Evolutionary conservation across 2,329 filamentous ascomycete species (phyloP).

Genomic region (Tolypocladium sp.): DNA sequence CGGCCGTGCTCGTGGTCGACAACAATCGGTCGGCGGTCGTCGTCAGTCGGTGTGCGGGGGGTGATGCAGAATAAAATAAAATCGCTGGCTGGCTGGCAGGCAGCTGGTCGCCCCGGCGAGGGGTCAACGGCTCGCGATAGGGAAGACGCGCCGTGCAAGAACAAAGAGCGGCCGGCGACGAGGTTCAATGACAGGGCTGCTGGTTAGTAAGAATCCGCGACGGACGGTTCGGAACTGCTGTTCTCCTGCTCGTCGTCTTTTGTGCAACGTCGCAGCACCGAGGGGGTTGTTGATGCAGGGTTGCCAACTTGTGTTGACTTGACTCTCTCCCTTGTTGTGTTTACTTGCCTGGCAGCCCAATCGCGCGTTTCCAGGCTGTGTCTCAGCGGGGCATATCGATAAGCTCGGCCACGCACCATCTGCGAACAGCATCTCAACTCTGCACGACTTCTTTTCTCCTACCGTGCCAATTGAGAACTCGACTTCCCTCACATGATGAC

Average conservation of each 20-base stretch:
- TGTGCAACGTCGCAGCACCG: not conserved
- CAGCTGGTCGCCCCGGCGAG: not conserved
- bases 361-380: not conserved
- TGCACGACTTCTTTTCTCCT: not conserved
- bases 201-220: not conserved
- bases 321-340: constrained; percentile 1
- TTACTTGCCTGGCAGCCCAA: constrained; percentile 1
- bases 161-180: not conserved
- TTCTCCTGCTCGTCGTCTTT: not conserved
- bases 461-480: not conserved
- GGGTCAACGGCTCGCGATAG: not conserved
- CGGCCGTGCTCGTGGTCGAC: not conserved
- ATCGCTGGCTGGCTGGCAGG: not conserved
- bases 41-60: constrained; percentile 3
- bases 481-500: not conserved
- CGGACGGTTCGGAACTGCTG: not conserved
- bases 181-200: not conserved
- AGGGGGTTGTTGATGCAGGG: not conserved
- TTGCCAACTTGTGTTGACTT: constrained; percentile 1
- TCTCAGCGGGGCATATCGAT: constrained; percentile 9
- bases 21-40: not conserved
- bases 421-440: not conserved
- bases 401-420: not conserved
- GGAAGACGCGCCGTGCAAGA: not conserved
- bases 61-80: constrained; percentile 1